Evolutionary conservation across 139 green algal species (phyloP).

Genomic region (Micractinium sp.): DNA sequence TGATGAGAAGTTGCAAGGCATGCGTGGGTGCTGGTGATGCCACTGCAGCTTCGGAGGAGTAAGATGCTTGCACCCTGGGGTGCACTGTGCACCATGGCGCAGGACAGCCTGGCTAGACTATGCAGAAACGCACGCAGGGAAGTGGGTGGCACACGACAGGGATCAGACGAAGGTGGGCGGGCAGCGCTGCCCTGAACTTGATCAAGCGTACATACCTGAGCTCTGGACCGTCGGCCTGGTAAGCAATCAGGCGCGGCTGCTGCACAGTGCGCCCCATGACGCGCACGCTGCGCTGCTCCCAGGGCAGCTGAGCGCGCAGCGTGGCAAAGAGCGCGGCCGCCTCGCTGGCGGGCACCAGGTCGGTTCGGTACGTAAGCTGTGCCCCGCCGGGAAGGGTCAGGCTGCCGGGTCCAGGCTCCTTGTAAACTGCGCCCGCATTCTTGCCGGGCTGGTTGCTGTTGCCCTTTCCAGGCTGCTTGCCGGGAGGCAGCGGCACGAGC

Average conservation of each 20-base stretch:
- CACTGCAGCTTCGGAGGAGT: not conserved
- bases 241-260: slow-evolving; percentile 70
- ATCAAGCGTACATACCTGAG: slow-evolving; percentile 32
- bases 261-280: slow-evolving; percentile 52
- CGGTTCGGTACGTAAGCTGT: not conserved
- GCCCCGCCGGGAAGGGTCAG: slow-evolving; percentile 11
- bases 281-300: slow-evolving; percentile 52
- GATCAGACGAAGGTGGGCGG: too few relatives aligned
- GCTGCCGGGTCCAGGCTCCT: not conserved
- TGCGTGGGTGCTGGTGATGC: not conserved
- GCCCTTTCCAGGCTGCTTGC: not conserved
- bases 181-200: too few relatives aligned
- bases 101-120: not conserved
- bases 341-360: not conserved
- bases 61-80: too few relatives aligned
- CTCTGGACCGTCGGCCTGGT: slow-evolving; percentile 53
- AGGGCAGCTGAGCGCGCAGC: slow-evolving; percentile 40
- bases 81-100: too few relatives aligned
- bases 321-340: slow-evolving; percentile 6
- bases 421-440: not conserved
- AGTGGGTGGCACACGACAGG: not conserved
- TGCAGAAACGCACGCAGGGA: not conserved
- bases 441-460: not conserved
- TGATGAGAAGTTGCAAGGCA: too few relatives aligned
- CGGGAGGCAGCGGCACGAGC: not conserved